These are phyloP conservation scores for Amanita molliuscula DNA, from an alignment of 768 basidiomycete species.

Conservation along the genomic window DNA sequence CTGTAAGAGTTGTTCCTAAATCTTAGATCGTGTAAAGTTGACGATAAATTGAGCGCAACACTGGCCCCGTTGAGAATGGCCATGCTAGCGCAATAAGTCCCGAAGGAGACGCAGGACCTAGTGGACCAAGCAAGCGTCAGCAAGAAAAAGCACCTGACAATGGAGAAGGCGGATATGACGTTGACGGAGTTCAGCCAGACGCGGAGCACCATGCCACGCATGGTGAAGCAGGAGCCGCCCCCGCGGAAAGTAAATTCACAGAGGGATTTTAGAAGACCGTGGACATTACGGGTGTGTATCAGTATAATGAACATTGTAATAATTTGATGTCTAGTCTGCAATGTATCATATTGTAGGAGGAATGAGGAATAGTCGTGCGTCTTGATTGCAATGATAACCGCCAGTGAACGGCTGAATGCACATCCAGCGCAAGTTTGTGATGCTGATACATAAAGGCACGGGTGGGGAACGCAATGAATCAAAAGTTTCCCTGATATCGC, in stretches of 20 bases:
- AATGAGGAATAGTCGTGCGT: no score
- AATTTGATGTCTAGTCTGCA: neutral
- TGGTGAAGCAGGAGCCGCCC: slow-evolving; percentile 51
- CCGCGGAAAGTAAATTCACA: slow-evolving; percentile 32
- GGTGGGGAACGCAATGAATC: no score
- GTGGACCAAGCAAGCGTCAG: neutral
- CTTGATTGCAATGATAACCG: no score
- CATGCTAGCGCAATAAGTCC: neutral
- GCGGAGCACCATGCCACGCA: neutral
- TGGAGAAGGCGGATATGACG: slow-evolving; percentile 2
- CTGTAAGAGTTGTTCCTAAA: slow-evolving; percentile 32
- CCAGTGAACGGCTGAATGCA: no score
- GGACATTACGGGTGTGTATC: neutral
- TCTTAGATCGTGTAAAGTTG: neutral
- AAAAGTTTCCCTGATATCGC: no score
- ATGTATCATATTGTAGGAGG: neutral
- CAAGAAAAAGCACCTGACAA: slow-evolving; percentile 4
- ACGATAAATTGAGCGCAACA: neutral
- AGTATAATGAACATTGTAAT: neutral
- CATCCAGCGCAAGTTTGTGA: no score
- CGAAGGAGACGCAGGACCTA: neutral
- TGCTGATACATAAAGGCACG: no score
- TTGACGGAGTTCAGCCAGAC: slow-evolving; percentile 3
- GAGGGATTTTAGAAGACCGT: neutral
- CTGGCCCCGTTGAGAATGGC: neutral